phyloP scores from a whole-genome alignment of 148 eudicot genomes.

The Fagopyrum homotropicum region DNA sequence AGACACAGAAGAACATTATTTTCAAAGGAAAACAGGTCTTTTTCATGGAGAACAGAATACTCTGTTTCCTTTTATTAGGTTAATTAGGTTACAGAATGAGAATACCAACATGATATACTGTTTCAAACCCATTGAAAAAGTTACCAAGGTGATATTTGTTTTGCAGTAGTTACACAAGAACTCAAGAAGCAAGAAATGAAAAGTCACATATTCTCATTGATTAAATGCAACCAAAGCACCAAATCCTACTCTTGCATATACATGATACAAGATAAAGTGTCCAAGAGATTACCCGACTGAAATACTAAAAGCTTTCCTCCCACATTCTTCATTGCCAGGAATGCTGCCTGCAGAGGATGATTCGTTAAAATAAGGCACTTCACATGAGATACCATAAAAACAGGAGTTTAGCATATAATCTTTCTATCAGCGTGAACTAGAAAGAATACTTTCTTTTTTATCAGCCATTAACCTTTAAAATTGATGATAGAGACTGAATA shows the following conservation, averaged over 20 bases:
- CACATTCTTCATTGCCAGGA: conserved; percentile 86
- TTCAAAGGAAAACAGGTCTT: neutral
- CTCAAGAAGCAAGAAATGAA: neutral
- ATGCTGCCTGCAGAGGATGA: conserved; percentile 61
- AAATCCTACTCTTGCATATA: neutral
- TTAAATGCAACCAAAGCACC: neutral
- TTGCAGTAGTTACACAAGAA: neutral
- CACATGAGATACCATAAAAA: neutral
- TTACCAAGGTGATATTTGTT: neutral
- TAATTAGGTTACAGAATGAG: neutral
- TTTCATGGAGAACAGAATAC: neutral
- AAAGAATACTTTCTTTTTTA: neutral
- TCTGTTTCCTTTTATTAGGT: no score
- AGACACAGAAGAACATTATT: neutral
- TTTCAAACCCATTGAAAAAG: neutral
- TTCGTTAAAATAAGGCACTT: conserved; percentile 11
- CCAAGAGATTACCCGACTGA: conserved; percentile 60
- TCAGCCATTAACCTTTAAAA: neutral
- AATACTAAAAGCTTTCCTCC: conserved; percentile 97
- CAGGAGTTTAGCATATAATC: neutral
- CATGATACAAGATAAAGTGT: neutral
- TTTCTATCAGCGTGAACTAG: neutral
- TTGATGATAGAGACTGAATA: neutral
- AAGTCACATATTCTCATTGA: neutral
- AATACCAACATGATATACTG: neutral